Evolutionary conservation across 1,284 basidiomycete genomes (phyloP).

Genomic region (Ustilago esculenta): DNA sequence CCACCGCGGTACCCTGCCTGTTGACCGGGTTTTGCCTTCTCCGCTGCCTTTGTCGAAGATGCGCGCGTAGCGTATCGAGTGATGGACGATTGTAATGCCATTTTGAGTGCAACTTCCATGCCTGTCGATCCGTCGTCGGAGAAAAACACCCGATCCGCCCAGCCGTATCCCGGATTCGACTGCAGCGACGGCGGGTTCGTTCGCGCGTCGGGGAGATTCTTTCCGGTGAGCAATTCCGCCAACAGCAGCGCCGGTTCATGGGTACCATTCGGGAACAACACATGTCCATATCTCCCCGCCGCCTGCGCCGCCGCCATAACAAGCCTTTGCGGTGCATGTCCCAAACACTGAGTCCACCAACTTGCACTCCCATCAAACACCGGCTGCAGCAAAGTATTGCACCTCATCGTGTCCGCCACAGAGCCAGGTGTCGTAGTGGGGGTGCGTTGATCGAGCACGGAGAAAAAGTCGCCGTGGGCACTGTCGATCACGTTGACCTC

Average conservation of each 20-base stretch:
- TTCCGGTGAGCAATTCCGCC: slow-evolving; percentile 76
- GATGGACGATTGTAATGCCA: slow-evolving; percentile 72
- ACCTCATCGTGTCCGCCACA: neutral
- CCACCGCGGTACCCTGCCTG: slow-evolving; percentile 47
- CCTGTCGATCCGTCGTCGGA: slow-evolving; percentile 94
- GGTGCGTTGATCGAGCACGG: slow-evolving; percentile 69
- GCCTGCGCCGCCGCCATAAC: slow-evolving; percentile 87
- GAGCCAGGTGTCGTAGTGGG: neutral
- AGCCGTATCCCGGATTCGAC: slow-evolving; percentile 70
- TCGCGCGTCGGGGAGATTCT: neutral
- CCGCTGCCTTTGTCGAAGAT: slow-evolving; percentile 18
- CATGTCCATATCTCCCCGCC: slow-evolving; percentile 93
- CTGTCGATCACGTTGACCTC: slow-evolving; percentile 79
- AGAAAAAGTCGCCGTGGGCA: slow-evolving; percentile 81
- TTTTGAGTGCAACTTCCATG: slow-evolving; percentile 95
- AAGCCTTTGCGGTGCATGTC: slow-evolving; percentile 81
- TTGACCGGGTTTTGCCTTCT: slow-evolving; percentile 26
- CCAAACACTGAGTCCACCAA: slow-evolving; percentile 97
- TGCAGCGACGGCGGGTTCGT: no score
- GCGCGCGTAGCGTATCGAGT: slow-evolving; percentile 39
- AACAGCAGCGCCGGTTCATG: slow-evolving; percentile 85
- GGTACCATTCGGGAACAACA: slow-evolving; percentile 89
- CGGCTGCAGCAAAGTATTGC: slow-evolving; percentile 72
- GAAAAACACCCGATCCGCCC: slow-evolving; percentile 91
- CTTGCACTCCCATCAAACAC: slow-evolving; percentile 91